phyloP scores from a whole-genome alignment of 176 grass and related monocot genomes.

The Sorghum bicolor region Sorghum_bicolor_NCBIv3 NC_012870.2:19547501-19548000 shows the following conservation, averaged over 20 bases:
- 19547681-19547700: slow-evolving; percentile 98
- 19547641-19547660: slow-evolving; percentile 10
- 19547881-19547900: slow-evolving; percentile 1
- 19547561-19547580: slow-evolving; percentile 99
- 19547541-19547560: slow-evolving; percentile 99
- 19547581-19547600: slow-evolving; percentile 97
- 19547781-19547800: slow-evolving; percentile 94
- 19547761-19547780: slow-evolving; percentile 96
- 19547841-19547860: slow-evolving; percentile 20
- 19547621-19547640: slow-evolving; percentile 32
- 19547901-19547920: slow-evolving; percentile 25
- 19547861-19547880: slow-evolving; percentile 23
- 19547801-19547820: slow-evolving; percentile 94
- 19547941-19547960: slow-evolving; percentile 98
- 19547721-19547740: slow-evolving; percentile 81
- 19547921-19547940: slow-evolving; percentile 89
- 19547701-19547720: slow-evolving; percentile 99
- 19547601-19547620: slow-evolving; percentile 23
- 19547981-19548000: slow-evolving; percentile 74
- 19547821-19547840: slow-evolving; percentile 75
- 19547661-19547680: slow-evolving; percentile 54
- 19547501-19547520: slow-evolving; percentile 87
- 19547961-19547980: slow-evolving; percentile 94
- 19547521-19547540: slow-evolving; percentile 99
- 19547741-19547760: slow-evolving; percentile 89